Percentiles rank a stretch among this genome's conserved stretches.
Conservation (phyloP, 345 rosid species). For the Syzygium aqueum region DNA sequence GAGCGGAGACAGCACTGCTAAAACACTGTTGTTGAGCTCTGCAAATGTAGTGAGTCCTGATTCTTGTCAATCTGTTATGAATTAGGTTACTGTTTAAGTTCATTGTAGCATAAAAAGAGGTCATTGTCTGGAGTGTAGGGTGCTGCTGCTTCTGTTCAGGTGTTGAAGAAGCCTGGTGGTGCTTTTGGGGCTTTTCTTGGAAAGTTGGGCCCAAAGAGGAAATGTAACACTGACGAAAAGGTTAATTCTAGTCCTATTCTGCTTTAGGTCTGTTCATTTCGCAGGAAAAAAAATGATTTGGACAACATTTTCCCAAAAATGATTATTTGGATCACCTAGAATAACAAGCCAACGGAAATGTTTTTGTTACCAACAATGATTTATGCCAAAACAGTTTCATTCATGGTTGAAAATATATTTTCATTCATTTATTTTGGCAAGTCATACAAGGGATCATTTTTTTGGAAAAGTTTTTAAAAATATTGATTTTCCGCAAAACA, state of each 20-base stretch:
- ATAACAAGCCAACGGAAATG: background rate
- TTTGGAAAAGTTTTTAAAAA: background rate
- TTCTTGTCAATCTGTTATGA: background rate
- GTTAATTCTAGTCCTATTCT: conserved; percentile 13
- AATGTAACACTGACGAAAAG: conserved; percentile 29
- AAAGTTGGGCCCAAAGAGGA: conserved; percentile 29
- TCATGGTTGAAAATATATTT: background rate
- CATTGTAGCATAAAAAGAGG: conserved; percentile 3
- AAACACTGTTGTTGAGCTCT: conserved; percentile 16
- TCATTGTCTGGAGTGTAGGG: conserved; percentile 23
- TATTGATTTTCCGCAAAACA: background rate
- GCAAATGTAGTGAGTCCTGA: conserved; percentile 20
- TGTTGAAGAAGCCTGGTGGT: conserved; percentile 47
- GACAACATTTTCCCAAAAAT: background rate
- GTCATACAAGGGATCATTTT: background rate
- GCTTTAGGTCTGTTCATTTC: background rate
- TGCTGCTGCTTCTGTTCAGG: conserved; percentile 42
- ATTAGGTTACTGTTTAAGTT: background rate
- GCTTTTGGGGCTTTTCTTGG: conserved; percentile 54
- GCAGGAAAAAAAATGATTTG: background rate
- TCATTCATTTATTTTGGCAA: background rate
- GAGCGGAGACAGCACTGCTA: background rate
- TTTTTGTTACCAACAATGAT: background rate
- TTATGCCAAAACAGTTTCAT: background rate
- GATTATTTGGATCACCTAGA: background rate